Percentiles rank a stretch among this genome's conserved stretches.
Evolutionary conservation across 305 asterid genomes (phyloP).

Genomic region (Fraxinus platypoda): DNA sequence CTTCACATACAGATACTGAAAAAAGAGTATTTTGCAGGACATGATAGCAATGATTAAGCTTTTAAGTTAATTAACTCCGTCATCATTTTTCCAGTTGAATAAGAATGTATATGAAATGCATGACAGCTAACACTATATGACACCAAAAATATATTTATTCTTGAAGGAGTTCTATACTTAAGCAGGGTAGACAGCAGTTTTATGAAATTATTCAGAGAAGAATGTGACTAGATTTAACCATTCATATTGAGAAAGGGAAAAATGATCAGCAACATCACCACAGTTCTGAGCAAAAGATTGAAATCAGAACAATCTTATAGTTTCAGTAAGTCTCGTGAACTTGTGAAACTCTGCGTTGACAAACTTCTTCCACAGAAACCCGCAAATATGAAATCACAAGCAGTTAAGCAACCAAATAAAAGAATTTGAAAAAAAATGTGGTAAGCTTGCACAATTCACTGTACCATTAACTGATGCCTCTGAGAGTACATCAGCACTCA

Average conservation of each 20-base stretch:
- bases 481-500: slow-evolving; percentile 69
- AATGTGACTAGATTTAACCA: background rate
- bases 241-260: background rate
- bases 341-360: background rate
- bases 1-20: background rate
- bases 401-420: background rate
- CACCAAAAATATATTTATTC: background rate
- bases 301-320: background rate
- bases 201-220: background rate
- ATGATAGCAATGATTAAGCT: background rate
- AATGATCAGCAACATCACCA: background rate
- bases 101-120: background rate
- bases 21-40: background rate
- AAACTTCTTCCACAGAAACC: slow-evolving; percentile 19
- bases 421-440: background rate
- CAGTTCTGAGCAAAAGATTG: background rate
- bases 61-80: background rate
- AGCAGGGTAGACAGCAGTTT: background rate
- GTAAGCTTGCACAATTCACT: slow-evolving; percentile 27
- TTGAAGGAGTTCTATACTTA: background rate
- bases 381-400: slow-evolving; percentile 11
- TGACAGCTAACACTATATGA: background rate
- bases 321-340: slow-evolving; percentile 13
- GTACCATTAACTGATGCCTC: slow-evolving; percentile 98
- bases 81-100: background rate